Percentiles rank a stretch among this genome's conserved stretches.
Conservation (phyloP, 2,329 filamentous ascomycete species). For the Pleoardoris graminearum region DNA sequence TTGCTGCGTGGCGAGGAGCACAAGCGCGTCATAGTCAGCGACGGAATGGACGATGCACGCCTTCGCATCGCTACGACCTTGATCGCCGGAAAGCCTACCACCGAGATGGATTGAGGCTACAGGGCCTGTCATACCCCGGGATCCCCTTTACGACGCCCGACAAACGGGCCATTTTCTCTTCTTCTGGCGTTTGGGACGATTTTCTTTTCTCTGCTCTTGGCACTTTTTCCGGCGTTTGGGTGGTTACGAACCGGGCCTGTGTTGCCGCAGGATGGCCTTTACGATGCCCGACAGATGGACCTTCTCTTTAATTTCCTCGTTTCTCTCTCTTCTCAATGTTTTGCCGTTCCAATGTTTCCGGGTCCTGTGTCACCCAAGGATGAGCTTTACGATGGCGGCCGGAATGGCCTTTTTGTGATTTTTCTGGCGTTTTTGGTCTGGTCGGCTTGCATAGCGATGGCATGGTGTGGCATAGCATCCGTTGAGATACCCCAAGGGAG, state of each 20-base stretch:
- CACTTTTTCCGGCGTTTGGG: neutral
- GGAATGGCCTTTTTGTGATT: neutral
- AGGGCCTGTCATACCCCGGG: too few species aligned
- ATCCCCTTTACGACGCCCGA: neutral
- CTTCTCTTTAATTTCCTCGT: too few species aligned
- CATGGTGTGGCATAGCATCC: neutral
- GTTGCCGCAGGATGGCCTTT: neutral
- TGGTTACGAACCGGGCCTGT: neutral
- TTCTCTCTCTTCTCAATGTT: neutral
- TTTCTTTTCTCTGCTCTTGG: neutral
- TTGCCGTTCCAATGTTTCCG: too few species aligned
- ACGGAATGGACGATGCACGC: slow-evolving; percentile 63
- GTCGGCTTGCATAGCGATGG: neutral
- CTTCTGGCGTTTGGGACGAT: neutral
- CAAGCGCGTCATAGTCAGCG: slow-evolving; percentile 50
- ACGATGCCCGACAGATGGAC: neutral
- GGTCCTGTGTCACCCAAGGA: too few species aligned
- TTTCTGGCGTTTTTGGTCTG: neutral
- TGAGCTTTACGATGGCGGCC: too few species aligned
- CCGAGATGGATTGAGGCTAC: slow-evolving; percentile 27
- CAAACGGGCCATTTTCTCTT: neutral
- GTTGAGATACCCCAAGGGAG: neutral
- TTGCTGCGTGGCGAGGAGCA: slow-evolving; percentile 48
- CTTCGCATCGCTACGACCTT: slow-evolving; percentile 66
- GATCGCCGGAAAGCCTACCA: slow-evolving; percentile 55